Evolutionary conservation across 192 early-diverging fungal genomes (phyloP), one percentile per base, ranked within the genome.

Genomic region (Entomortierella parvispora): DNA sequence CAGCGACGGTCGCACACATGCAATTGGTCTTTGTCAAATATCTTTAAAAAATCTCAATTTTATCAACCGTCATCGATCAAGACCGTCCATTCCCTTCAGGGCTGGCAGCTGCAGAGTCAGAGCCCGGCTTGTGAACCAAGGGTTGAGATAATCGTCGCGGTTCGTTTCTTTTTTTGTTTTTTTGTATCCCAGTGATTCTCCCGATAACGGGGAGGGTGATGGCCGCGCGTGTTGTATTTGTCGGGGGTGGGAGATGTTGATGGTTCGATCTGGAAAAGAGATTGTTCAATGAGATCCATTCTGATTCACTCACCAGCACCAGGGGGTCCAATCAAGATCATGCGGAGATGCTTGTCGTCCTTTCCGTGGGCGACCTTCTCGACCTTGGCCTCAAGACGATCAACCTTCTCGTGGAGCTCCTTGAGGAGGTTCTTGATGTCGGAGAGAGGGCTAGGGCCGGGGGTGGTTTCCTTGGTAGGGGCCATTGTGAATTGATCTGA

Each of bases 281-380:
- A 53, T 29, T 28, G 37, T 55, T 49, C 23, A 29, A 18, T 44
- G 12, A 18, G 22, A 66, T n/a, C 22, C n/a, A 14, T 4, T 44
- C 47, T 32, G 42, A 72, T 58, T 40, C 55, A 86, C 85, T 82
- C 89, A 88, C 92, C 92, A 28, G 90, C 91, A 83, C 96, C 95
- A 47, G 94, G 94, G 22, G 95, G 94, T 51, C 94, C 94, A 90
- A 96, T 95, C 86, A 98, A 90, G 65, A 93, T 84, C 91, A 92
- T 91, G 81, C 91, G 89, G 49, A 87, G 74, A 49, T n/a, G 18
- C 66, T 74, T 74, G 37, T 68, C 70, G 3, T 77, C 64, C 57
- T 72, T 68, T 48, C 56, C 44, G 18, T 48, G 28, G 10, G 68
- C 78, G 40, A 71, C 53, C 56, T 64, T 58, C 23, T 63, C 70